Evolutionary conservation across 768 basidiomycete genomes (phyloP), one percentile per base, ranked within the genome.

Genomic region (Lactarius sp.): DNA sequence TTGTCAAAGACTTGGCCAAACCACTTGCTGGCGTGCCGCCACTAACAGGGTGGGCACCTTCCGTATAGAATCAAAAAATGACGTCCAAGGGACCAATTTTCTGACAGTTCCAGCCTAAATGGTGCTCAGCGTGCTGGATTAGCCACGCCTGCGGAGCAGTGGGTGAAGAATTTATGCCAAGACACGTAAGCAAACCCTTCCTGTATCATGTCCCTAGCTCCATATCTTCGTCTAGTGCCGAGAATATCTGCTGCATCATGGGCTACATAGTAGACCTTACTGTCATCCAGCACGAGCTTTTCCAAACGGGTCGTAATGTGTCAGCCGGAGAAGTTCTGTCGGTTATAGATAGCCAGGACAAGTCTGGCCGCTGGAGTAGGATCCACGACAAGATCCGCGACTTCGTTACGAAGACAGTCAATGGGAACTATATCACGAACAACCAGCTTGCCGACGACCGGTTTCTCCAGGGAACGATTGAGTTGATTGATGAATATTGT

Each of bases 261-360:
- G 61, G 49, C 31, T 57, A 62, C 50, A 57, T 62, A 36, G 56
- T 62, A 46, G 33, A 57, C 22, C 61, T 62, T 34, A 57, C 41
- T 0, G 33, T 62, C 2, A 37, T 62, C 33, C 39, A 52, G 3
- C 14, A 57, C n/a, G 18, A 42, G 1, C n/a, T 20, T 50, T 46
- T 62, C 50, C 22, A 9, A 37, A 14, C 27, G 6, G 41, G 31
- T 20, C 8, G 18, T 20, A 20, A 31, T 18, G 49, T 51, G 20
- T 62, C 61, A 5, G 9, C 1, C 14, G 12, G 13, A n/a, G 16
- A 22, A 1, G 31, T 42, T n/a, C 37, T 2, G 33, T 12, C n/a
- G 50, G 41, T 10, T 5, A 13, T 57, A n/a, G n/a, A n/a, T n/a
- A n/a, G n/a, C n/a, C n/a, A n/a, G n/a, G n/a, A n/a, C 10, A 6